Evolutionary conservation across 2,329 filamentous ascomycete species (phyloP).

Genomic region (Fusarium sarcochroum): DNA sequence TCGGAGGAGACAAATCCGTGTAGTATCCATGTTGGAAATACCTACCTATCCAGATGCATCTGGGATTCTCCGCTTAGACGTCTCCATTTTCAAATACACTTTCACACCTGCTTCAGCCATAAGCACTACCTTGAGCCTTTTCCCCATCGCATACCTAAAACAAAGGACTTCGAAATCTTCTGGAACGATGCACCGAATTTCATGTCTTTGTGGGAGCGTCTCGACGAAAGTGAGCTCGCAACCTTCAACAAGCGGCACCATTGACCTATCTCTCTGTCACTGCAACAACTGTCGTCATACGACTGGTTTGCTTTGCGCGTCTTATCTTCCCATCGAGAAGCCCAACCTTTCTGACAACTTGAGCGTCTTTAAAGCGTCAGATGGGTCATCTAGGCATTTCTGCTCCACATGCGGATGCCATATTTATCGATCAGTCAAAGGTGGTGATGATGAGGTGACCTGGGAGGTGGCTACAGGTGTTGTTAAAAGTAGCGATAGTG

Average conservation of each 20-base stretch:
- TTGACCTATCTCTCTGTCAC: constrained; percentile 50
- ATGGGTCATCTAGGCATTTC: constrained; percentile 53
- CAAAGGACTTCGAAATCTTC: background rate
- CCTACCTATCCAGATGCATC: background rate
- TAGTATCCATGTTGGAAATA: background rate
- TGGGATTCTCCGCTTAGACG: background rate
- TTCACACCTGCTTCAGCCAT: background rate
- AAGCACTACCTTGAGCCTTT: background rate
- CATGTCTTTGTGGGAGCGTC: constrained; percentile 24
- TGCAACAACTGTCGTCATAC: constrained; percentile 51
- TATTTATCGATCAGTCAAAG: constrained; percentile 49
- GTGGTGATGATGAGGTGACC: background rate
- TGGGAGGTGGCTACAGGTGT: constrained; percentile 59
- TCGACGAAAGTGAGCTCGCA: constrained; percentile 16
- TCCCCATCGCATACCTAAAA: background rate
- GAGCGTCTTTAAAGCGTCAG: background rate
- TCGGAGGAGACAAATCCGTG: background rate
- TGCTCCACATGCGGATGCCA: constrained; percentile 60
- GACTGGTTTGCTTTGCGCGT: constrained; percentile 57
- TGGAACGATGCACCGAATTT: constrained; percentile 13
- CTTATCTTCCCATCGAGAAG: constrained; percentile 52
- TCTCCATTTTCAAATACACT: constrained; percentile 14
- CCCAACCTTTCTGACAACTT: constrained; percentile 32
- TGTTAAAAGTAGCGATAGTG: constrained; percentile 35
- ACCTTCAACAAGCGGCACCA: background rate